Evolutionary conservation across 768 basidiomycete species (phyloP).

Genomic region (Rubroboletus pulcherrimus): DNA sequence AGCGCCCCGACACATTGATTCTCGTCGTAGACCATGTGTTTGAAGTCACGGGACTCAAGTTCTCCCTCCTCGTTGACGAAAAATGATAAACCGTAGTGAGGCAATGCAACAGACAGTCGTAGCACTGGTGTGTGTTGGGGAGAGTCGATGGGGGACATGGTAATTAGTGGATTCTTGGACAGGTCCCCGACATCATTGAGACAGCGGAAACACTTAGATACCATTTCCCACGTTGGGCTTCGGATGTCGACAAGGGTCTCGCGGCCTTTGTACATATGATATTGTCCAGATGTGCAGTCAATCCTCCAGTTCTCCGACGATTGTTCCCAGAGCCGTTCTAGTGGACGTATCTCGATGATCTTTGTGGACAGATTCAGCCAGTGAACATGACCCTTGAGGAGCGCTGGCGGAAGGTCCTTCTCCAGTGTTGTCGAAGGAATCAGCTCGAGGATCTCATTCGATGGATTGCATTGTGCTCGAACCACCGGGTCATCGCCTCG

Average conservation of each 20-base stretch:
- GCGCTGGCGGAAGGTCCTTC: constrained; percentile 18
- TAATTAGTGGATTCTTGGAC: constrained; percentile 13
- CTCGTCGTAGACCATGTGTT: constrained; percentile 35
- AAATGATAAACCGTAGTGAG: constrained; percentile 37
- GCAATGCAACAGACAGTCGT: constrained; percentile 26
- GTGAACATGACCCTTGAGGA: constrained; percentile 13
- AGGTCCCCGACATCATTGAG: neutral
- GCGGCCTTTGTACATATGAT: neutral
- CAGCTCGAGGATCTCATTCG: constrained; percentile 12
- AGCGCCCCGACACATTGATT: constrained; percentile 39
- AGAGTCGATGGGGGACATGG: neutral
- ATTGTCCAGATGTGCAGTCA: neutral
- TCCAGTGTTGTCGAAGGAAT: constrained; percentile 12
- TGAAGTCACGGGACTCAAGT: constrained; percentile 37
- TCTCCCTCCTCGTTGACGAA: constrained; percentile 24
- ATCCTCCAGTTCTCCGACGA: constrained; percentile 22
- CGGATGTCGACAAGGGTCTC: constrained; percentile 19
- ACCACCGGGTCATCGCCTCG: constrained; percentile 6
- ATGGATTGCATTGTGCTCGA: neutral
- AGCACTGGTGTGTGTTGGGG: neutral
- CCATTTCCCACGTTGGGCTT: constrained; percentile 19
- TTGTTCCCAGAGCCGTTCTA: constrained; percentile 14
- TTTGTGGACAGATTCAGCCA: constrained; percentile 20
- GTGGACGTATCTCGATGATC: constrained; percentile 23
- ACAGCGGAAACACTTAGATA: constrained; percentile 7